Conservation (phyloP, 805 yeast genomes). For the Saitoella complicata region DNA sequence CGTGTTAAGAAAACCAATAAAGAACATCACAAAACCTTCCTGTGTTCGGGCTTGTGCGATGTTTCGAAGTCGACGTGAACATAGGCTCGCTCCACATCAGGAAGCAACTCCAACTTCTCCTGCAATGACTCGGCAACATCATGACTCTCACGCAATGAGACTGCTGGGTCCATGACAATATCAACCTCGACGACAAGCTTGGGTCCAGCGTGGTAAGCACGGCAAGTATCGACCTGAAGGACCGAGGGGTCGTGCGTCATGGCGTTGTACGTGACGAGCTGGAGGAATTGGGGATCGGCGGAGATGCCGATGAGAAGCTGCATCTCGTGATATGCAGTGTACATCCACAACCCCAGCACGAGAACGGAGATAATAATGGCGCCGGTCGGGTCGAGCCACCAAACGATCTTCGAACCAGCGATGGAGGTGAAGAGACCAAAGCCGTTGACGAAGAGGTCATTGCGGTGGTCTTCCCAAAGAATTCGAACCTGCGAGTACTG, state of each 20-base stretch:
- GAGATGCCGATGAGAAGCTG: constrained; percentile 45
- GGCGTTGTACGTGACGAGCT: constrained; percentile 40
- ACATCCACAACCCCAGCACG: constrained; percentile 37
- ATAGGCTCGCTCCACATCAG: constrained; percentile 49
- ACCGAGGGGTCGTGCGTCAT: constrained; percentile 42
- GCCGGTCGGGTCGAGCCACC: constrained; percentile 45
- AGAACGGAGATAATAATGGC: constrained; percentile 39
- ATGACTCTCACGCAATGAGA: constrained; percentile 40
- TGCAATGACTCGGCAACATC: constrained; percentile 55
- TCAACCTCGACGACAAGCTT: constrained; percentile 49
- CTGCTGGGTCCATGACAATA: constrained; percentile 31
- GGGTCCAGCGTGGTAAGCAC: constrained; percentile 51
- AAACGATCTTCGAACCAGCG: constrained; percentile 24
- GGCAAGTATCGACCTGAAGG: constrained; percentile 36
- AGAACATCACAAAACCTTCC: too few relatives aligned
- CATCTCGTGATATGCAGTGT: constrained; percentile 40
- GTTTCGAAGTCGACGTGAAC: constrained; percentile 42
- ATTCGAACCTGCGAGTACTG: constrained; percentile 6
- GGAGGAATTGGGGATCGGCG: constrained; percentile 36
- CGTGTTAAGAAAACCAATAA: too few relatives aligned
- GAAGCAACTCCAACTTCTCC: constrained; percentile 47
- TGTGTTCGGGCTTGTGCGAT: constrained; percentile 4
- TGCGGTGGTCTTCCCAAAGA: constrained; percentile 9
- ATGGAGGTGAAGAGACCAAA: constrained; percentile 7
- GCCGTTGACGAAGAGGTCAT: constrained; percentile 8